Percentiles rank a stretch among this genome's conserved stretches.
phyloP scores from a whole-genome alignment of 768 basidiomycete species.

The Phlegmacium glaucopus region DNA sequence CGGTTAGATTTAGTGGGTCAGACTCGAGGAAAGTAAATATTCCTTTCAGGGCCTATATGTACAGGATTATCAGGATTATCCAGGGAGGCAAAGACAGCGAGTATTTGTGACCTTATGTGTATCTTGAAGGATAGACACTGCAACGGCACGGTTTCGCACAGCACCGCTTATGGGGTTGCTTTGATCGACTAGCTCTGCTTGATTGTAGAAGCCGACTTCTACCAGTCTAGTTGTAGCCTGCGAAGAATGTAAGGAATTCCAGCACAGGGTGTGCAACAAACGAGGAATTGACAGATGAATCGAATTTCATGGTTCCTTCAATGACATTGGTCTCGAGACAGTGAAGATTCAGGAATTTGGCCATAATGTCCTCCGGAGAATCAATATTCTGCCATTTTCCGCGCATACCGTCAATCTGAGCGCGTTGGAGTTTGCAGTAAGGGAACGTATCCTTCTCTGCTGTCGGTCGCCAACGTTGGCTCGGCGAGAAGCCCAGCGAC shows the following conservation, averaged over 20 bases:
- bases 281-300: constrained; percentile 3
- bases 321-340: constrained; percentile 15
- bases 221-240: constrained; percentile 8
- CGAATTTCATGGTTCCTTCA: constrained; percentile 13
- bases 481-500: constrained; percentile 1
- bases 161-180: constrained; percentile 4
- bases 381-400: constrained; percentile 4
- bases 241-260: background rate
- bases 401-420: constrained; percentile 3
- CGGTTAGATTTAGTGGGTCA: constrained; percentile 7
- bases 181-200: background rate
- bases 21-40: constrained; percentile 5
- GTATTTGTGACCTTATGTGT: constrained; percentile 9
- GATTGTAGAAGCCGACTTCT: constrained; percentile 9
- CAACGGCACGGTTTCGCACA: constrained; percentile 9
- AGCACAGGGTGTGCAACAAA: background rate
- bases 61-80: background rate
- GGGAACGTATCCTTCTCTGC: constrained; percentile 5
- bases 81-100: background rate
- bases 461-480: constrained; percentile 8
- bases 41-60: constrained; percentile 9
- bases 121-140: constrained; percentile 14
- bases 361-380: background rate
- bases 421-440: constrained; percentile 9
- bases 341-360: constrained; percentile 10